Percentiles rank a stretch among this genome's conserved stretches.
Conservation (phyloP, 139 green algal species). For the Chlamydomonas sp. region DNA sequence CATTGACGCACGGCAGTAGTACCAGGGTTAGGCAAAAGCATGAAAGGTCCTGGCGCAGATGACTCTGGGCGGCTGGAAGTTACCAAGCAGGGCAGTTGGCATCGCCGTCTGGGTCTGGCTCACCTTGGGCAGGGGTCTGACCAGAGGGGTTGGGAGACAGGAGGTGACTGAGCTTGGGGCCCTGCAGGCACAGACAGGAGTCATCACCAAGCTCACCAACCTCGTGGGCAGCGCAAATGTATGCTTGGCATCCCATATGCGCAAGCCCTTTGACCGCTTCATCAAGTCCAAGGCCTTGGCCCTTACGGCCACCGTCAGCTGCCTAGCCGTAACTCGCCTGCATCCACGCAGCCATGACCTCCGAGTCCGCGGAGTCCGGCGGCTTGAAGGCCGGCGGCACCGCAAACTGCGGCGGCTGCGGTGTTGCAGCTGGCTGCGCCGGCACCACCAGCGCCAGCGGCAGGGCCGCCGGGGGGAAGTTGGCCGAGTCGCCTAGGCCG, state of each 20-base stretch:
- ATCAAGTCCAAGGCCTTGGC: not conserved
- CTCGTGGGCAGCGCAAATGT: not conserved
- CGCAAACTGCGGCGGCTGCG: not conserved
- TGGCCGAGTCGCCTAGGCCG: conserved; percentile 1
- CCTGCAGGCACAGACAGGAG: not conserved
- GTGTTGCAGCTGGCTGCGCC: too few relatives aligned
- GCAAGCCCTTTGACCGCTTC: not conserved
- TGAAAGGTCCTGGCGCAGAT: too few relatives aligned
- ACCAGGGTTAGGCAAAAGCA: too few relatives aligned
- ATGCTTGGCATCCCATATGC: too few relatives aligned
- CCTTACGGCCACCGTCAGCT: too few relatives aligned
- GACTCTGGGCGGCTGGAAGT: too few relatives aligned
- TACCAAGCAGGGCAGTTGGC: not conserved
- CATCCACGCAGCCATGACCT: conserved; percentile 19
- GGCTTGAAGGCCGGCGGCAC: conserved; percentile 6
- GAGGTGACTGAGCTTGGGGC: conserved; percentile 17
- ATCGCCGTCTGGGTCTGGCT: not conserved
- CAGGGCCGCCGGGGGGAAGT: not conserved
- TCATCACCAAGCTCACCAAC: not conserved
- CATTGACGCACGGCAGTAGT: too few relatives aligned
- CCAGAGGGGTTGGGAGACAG: not conserved
- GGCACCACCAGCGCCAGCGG: not conserved
- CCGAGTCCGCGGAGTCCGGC: conserved; percentile 2
- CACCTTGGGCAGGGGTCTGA: not conserved
- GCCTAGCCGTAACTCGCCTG: not conserved